Conservation (phyloP, 768 basidiomycete genomes). For the Cubamyces sp. region DNA sequence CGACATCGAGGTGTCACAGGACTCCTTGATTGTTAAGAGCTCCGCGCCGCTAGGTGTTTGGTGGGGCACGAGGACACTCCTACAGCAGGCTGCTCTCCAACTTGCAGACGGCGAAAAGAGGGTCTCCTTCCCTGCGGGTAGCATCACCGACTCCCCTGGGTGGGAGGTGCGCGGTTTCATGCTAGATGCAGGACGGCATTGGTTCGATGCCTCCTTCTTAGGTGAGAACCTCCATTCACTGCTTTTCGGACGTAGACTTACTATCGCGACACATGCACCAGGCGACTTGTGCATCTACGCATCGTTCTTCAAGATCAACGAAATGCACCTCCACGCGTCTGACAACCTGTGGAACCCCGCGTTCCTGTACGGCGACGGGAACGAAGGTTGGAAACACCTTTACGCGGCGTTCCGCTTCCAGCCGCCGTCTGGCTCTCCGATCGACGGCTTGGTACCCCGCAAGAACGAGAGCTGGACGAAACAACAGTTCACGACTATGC, state of each 20-base stretch:
- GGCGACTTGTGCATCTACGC: conserved; percentile 49
- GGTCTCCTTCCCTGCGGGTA: conserved; percentile 38
- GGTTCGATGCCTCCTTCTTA: conserved; percentile 45
- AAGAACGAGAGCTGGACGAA: conserved; percentile 47
- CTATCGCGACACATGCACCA: conserved; percentile 20
- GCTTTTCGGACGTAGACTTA: neutral
- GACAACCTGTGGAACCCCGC: conserved; percentile 49
- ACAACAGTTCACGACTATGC: conserved; percentile 38
- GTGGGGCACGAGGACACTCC: conserved; percentile 50
- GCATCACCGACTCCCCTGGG: conserved; percentile 44
- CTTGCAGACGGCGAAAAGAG: conserved; percentile 24
- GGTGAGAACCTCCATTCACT: conserved; percentile 12
- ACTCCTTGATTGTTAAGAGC: conserved; percentile 39
- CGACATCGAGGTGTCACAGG: conserved; percentile 37
- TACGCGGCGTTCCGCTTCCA: conserved; percentile 49
- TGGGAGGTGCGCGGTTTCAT: conserved; percentile 52
- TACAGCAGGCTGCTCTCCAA: conserved; percentile 43
- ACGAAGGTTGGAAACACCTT: conserved; percentile 42
- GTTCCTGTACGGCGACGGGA: conserved; percentile 39
- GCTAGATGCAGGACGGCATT: conserved; percentile 51
- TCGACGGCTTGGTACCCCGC: conserved; percentile 41
- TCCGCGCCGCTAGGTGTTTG: conserved; percentile 41
- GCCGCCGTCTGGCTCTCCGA: conserved; percentile 39
- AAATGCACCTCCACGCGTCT: conserved; percentile 48
- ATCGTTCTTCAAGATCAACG: conserved; percentile 50